Evolutionary conservation across 2,329 filamentous ascomycete genomes (phyloP).

Genomic region (Karstenula rhodostoma): DNA sequence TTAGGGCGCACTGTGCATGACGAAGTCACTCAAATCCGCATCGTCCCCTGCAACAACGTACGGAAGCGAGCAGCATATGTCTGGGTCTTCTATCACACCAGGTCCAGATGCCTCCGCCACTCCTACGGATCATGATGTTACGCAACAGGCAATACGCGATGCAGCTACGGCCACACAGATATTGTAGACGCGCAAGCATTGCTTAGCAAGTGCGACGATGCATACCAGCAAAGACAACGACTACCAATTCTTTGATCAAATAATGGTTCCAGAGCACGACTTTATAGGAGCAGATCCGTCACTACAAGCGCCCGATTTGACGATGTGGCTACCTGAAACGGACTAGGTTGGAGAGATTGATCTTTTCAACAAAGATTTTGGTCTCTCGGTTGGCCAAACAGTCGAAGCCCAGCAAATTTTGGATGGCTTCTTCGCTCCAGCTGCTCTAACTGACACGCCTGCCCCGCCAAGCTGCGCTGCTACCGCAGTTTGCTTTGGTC

Average conservation of each 20-base stretch:
- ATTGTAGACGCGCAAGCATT: slow-evolving; percentile 20
- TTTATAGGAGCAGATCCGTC: slow-evolving; percentile 23
- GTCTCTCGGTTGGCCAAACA: slow-evolving; percentile 25
- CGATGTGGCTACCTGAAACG: slow-evolving; percentile 28
- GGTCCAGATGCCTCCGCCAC: too few species aligned
- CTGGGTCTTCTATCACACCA: background rate
- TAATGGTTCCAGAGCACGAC: slow-evolving; percentile 31
- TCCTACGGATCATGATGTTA: too few species aligned
- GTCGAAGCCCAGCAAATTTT: slow-evolving; percentile 19
- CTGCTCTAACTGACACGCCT: background rate
- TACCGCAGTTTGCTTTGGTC: slow-evolving; percentile 37
- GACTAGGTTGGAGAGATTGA: slow-evolving; percentile 28
- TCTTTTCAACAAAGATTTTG: slow-evolving; percentile 28
- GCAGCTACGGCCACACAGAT: too few species aligned
- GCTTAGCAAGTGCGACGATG: slow-evolving; percentile 18
- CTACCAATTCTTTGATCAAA: slow-evolving; percentile 26
- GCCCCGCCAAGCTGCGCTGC: background rate
- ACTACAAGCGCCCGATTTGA: slow-evolving; percentile 27
- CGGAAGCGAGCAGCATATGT: slow-evolving; percentile 1
- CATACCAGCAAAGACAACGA: slow-evolving; percentile 14
- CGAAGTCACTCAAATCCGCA: background rate
- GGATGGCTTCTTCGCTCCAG: background rate
- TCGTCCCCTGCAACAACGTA: background rate
- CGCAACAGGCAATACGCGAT: background rate
- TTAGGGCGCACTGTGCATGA: too few species aligned